Percentiles rank a stretch among this genome's conserved stretches.
Evolutionary conservation across 1,284 basidiomycete genomes (phyloP).

Genomic region (Tylopilus sp.): DNA sequence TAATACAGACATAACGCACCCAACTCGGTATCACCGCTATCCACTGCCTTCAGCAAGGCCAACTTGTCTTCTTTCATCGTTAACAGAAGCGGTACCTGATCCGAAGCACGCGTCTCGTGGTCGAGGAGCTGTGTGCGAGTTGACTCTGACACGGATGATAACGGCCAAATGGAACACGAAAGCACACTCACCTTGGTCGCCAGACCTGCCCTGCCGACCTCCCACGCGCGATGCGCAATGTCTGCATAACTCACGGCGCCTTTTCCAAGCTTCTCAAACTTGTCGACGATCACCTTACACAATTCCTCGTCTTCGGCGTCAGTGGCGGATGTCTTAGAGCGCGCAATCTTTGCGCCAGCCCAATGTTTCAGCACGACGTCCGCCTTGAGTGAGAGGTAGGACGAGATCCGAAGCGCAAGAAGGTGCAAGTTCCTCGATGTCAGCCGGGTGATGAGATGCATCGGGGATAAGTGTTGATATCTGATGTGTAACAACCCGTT

Average conservation of each 20-base stretch:
- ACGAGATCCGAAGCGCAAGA: conserved; percentile 88
- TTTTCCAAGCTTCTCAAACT: conserved; percentile 73
- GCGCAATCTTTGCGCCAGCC: conserved; percentile 89
- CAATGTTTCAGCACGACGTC: conserved; percentile 92
- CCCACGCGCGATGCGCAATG: conserved; percentile 93
- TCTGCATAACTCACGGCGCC: conserved; percentile 88
- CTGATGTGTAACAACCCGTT: conserved; percentile 38
- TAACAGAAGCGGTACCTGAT: conserved; percentile 90
- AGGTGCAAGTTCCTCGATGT: conserved; percentile 88
- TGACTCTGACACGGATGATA: neutral
- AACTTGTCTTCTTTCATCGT: conserved; percentile 93
- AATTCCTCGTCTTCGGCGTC: conserved; percentile 72
- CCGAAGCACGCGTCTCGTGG: conserved; percentile 83
- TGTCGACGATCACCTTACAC: conserved; percentile 80
- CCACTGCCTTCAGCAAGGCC: conserved; percentile 87
- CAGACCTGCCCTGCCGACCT: conserved; percentile 77
- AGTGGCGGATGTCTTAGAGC: conserved; percentile 56
- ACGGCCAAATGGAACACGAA: neutral
- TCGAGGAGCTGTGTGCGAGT: conserved; percentile 70
- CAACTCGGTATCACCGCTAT: conserved; percentile 94
- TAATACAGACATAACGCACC: conserved; percentile 45
- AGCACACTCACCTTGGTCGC: conserved; percentile 73
- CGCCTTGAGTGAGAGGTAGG: conserved; percentile 78
- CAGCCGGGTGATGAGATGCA: conserved; percentile 78
- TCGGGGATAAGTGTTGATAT: conserved; percentile 73